phyloP scores from a whole-genome alignment of 768 basidiomycete species.

The Mycena rebaudengoi region DNA sequence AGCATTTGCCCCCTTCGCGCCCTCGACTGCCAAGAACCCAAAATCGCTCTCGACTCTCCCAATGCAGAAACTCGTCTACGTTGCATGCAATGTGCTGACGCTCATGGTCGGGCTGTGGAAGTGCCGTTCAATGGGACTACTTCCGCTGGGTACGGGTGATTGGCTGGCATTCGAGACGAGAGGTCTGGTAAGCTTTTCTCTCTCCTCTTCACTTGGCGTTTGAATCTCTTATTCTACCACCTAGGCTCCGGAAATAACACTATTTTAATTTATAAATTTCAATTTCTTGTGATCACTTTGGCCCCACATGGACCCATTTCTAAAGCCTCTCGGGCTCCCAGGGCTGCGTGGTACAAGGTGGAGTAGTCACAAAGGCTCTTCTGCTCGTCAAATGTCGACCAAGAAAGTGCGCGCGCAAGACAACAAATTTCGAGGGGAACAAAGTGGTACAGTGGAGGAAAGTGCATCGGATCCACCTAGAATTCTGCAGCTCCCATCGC shows the following conservation, averaged over 20 bases:
- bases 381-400: no score
- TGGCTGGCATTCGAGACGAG: slow-evolving; percentile 95
- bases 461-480: no score
- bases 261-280: slow-evolving; percentile 33
- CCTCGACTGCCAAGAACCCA: slow-evolving; percentile 60
- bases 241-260: slow-evolving; percentile 56
- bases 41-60: slow-evolving; percentile 64
- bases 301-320: no score
- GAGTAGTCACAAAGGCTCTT: no score
- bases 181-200: slow-evolving; percentile 64
- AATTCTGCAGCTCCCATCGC: no score
- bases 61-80: slow-evolving; percentile 75
- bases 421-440: no score
- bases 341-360: no score
- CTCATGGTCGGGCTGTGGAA: slow-evolving; percentile 91
- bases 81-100: slow-evolving; percentile 79
- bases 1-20: slow-evolving; percentile 83
- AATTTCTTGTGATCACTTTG: no score
- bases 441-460: no score
- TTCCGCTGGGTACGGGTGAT: slow-evolving; percentile 91
- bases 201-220: no score
- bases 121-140: slow-evolving; percentile 89
- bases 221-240: background rate
- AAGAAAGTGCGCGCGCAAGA: no score
- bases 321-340: no score